These are phyloP conservation scores for Colletotrichum noveboracense DNA, from an alignment of 2,329 filamentous ascomycete genomes.

Conservation along the genomic window DNA sequence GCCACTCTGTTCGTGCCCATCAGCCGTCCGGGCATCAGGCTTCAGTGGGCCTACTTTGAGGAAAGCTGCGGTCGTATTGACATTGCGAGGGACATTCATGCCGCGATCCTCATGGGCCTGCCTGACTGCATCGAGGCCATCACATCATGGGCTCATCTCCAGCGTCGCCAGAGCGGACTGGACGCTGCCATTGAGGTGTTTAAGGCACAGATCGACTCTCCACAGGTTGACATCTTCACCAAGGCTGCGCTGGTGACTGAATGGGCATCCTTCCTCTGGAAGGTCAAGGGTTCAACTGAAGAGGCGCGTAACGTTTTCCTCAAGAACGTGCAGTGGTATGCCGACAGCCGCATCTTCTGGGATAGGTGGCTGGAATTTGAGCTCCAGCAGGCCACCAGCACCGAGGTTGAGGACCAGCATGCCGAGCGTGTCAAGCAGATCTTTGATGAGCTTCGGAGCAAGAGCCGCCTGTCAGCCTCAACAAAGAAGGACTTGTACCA, in stretches of 20 bases:
- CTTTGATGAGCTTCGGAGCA: conserved; percentile 74
- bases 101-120: conserved; percentile 75
- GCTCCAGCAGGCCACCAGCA: conserved; percentile 76
- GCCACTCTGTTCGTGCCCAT: conserved; percentile 87
- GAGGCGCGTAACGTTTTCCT: conserved; percentile 85
- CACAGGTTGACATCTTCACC: conserved; percentile 74
- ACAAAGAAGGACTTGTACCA: conserved; percentile 78
- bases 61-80: conserved; percentile 80
- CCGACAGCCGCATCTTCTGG: conserved; percentile 90
- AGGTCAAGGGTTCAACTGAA: conserved; percentile 78
- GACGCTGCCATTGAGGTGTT: conserved; percentile 86
- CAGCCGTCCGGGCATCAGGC: conserved; percentile 79
- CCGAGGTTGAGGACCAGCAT: conserved; percentile 67
- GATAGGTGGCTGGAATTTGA: conserved; percentile 88
- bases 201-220: conserved; percentile 78
- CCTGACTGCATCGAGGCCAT: conserved; percentile 89
- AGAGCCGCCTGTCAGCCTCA: conserved; percentile 70
- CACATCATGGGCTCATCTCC: conserved; percentile 84
- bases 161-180: conserved; percentile 81
- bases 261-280: conserved; percentile 88
- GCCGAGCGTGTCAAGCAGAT: conserved; percentile 81
- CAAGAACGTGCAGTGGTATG: conserved; percentile 83
- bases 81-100: conserved; percentile 84
- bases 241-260: conserved; percentile 89
- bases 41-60: conserved; percentile 95